These are phyloP conservation scores for Mycoemilia scoparia DNA, from an alignment of 192 early-diverging fungal genomes.

Conservation along the genomic window DNA sequence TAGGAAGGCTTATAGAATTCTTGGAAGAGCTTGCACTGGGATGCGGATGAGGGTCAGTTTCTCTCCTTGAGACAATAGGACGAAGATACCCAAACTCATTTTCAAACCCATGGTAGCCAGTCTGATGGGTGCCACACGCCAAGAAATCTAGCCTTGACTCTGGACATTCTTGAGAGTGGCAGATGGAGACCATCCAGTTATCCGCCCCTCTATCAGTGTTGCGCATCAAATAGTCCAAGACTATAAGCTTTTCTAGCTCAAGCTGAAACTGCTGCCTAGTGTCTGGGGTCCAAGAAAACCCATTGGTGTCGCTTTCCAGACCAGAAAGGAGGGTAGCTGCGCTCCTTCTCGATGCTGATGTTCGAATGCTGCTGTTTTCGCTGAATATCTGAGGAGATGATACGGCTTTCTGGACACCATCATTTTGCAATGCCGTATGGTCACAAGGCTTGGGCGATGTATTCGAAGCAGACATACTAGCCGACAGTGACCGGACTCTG, in stretches of 20 bases:
- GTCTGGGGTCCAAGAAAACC: too few relatives aligned
- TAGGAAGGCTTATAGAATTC: neutral
- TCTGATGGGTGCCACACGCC: too few relatives aligned
- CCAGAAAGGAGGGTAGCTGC: neutral
- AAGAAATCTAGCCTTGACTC: neutral
- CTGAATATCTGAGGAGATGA: too few relatives aligned
- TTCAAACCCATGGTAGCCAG: neutral
- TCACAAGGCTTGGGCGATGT: too few relatives aligned
- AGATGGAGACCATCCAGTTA: constrained; percentile 78
- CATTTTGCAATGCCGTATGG: too few relatives aligned
- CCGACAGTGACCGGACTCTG: too few relatives aligned
- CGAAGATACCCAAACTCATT: neutral
- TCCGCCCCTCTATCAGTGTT: constrained; percentile 63
- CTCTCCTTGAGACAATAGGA: neutral
- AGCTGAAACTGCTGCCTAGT: constrained; percentile 32
- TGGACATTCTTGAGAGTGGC: constrained; percentile 2
- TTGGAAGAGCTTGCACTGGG: neutral
- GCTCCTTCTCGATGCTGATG: neutral
- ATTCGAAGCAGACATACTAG: too few relatives aligned
- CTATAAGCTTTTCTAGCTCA: constrained; percentile 63
- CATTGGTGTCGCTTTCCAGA: too few relatives aligned
- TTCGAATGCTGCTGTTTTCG: constrained; percentile 9
- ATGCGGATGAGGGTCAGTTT: neutral
- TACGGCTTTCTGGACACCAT: too few relatives aligned
- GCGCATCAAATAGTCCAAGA: constrained; percentile 79